These are phyloP conservation scores for Russula emetica DNA, from an alignment of 768 basidiomycete species.

Conservation along the genomic window DNA sequence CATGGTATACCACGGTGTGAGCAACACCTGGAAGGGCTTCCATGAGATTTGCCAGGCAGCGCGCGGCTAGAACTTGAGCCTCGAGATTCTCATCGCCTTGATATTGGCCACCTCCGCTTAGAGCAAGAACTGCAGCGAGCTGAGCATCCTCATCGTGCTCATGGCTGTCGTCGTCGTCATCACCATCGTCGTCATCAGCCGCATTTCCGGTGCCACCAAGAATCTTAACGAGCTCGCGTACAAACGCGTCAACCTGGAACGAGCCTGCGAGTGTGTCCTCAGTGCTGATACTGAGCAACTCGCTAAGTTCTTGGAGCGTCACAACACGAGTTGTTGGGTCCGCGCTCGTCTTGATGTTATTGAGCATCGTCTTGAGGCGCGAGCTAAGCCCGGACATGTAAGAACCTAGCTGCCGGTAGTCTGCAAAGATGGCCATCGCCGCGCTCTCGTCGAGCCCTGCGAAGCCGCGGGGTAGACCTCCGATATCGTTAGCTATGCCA, in stretches of 20 bases:
- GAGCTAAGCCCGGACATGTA: conserved; percentile 87
- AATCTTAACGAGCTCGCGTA: conserved; percentile 87
- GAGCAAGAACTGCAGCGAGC: conserved; percentile 80
- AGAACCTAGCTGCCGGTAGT: conserved; percentile 85
- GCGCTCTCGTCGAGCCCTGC: conserved; percentile 56
- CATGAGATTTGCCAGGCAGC: conserved; percentile 97
- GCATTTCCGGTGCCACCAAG: conserved; percentile 74
- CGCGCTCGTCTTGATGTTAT: conserved; percentile 79
- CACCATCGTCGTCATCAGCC: conserved; percentile 66
- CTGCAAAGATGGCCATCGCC: conserved; percentile 78
- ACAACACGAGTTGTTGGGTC: conserved; percentile 82
- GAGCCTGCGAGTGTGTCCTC: conserved; percentile 95
- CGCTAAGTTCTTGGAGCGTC: conserved; percentile 91
- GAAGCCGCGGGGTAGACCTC: conserved; percentile 24
- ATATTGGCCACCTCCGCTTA: conserved; percentile 63
- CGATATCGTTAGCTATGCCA: conserved; percentile 35
- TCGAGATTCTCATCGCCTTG: conserved; percentile 86
- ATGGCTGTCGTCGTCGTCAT: conserved; percentile 54
- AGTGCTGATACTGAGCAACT: conserved; percentile 91
- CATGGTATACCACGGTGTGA: conserved; percentile 96
- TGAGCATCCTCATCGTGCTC: conserved; percentile 82
- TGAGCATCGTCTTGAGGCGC: conserved; percentile 86
- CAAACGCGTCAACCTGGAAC: conserved; percentile 91
- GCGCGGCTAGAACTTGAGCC: conserved; percentile 92
- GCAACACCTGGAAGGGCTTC: conserved; percentile 97